Evolutionary conservation across 768 basidiomycete genomes (phyloP).

Genomic region (Ramaria sp.): DNA sequence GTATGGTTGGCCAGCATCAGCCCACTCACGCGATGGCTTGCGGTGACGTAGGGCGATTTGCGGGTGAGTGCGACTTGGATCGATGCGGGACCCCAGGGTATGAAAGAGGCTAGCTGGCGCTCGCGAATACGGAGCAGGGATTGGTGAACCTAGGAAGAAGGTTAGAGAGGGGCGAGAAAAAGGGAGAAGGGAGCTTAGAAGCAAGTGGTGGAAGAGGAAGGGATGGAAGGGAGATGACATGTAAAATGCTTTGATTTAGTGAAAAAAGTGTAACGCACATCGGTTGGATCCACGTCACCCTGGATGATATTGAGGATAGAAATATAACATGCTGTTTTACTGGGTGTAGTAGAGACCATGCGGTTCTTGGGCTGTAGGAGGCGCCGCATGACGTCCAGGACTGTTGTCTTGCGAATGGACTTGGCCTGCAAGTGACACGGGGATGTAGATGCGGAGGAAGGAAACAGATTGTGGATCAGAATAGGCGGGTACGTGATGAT

Average conservation of each 20-base stretch:
- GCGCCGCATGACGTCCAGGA: conserved; percentile 96
- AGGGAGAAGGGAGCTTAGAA: too few relatives aligned
- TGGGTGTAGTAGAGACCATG: conserved; percentile 88
- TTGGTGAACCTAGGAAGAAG: conserved; percentile 75
- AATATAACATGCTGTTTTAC: conserved; percentile 91
- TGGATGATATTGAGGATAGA: conserved; percentile 98
- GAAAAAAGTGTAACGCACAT: conserved; percentile 39
- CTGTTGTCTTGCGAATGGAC: conserved; percentile 90
- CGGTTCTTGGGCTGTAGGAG: conserved; percentile 96
- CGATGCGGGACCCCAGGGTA: conserved; percentile 98
- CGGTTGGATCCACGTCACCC: conserved; percentile 96
- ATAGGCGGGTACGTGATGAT: too few relatives aligned
- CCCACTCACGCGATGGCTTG: conserved; percentile 91
- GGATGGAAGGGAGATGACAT: too few relatives aligned
- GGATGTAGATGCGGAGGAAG: background rate
- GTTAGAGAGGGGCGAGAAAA: background rate
- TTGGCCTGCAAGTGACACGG: conserved; percentile 52
- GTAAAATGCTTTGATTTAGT: too few relatives aligned
- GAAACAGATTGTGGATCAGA: too few relatives aligned
- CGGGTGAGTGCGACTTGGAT: conserved; percentile 95
- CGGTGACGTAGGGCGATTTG: conserved; percentile 77
- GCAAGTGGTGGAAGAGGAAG: conserved; percentile 3
- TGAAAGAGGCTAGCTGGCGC: conserved; percentile 92
- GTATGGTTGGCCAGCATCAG: conserved; percentile 99
- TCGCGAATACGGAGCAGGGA: conserved; percentile 93